phyloP scores from a whole-genome alignment of 306 rosid species.

The Ormosia emarginata region DNA sequence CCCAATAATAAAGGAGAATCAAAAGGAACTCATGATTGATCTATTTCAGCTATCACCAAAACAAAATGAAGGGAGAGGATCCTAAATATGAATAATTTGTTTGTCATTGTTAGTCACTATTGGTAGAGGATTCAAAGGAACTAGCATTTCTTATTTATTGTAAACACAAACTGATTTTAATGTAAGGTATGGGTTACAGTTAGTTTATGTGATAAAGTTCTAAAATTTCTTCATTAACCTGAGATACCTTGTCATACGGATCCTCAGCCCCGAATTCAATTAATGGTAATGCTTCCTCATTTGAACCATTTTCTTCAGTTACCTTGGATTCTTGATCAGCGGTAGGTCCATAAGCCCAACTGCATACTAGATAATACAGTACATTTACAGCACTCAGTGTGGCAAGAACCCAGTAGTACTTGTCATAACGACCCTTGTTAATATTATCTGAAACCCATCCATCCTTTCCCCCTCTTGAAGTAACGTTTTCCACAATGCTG shows the following conservation, averaged over 20 bases:
- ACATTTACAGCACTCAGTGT: conserved; percentile 31
- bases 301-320: neutral
- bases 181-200: neutral
- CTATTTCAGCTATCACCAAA: neutral
- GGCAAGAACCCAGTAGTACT: conserved; percentile 51
- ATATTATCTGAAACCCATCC: conserved; percentile 57
- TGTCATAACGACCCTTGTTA: conserved; percentile 48
- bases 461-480: conserved; percentile 53
- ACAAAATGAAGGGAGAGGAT: neutral
- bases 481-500: conserved; percentile 32
- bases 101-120: neutral
- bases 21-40: neutral
- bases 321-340: conserved; percentile 17
- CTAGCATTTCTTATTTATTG: neutral
- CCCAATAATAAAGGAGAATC: neutral
- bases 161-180: neutral
- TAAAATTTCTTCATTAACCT: neutral
- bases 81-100: neutral
- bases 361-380: conserved; percentile 36
- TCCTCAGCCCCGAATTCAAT: neutral
- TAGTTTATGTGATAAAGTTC: neutral
- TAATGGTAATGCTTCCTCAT: conserved; percentile 22
- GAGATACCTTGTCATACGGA: neutral
- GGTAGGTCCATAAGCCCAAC: conserved; percentile 58
- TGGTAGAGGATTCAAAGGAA: neutral